phyloP scores from a whole-genome alignment of 306 rosid genomes.

The Lathyrus oleraceus region DNA sequence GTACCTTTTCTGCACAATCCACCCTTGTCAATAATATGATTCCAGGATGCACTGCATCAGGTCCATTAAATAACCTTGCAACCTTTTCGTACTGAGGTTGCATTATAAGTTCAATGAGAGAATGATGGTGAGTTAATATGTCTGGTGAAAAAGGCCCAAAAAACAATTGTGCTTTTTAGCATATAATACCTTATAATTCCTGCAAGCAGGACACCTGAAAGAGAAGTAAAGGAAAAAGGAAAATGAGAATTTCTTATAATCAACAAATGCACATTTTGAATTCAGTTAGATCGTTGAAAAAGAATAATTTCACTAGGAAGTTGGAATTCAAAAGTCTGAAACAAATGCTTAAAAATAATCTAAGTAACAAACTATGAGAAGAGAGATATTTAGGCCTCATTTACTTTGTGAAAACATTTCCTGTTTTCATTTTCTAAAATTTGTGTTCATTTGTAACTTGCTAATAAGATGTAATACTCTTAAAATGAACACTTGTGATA shows the following conservation, averaged over 20 bases:
- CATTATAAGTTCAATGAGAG: slow-evolving; percentile 29
- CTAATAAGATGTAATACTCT: no score
- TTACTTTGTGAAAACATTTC: no score
- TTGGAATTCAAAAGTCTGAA: neutral
- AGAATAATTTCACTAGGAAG: neutral
- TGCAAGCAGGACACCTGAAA: slow-evolving; percentile 97
- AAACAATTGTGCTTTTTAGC: slow-evolving; percentile 3
- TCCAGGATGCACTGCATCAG: slow-evolving; percentile 93
- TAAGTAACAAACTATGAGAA: neutral
- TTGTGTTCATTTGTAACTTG: no score
- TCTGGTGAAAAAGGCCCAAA: neutral
- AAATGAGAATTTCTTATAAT: slow-evolving; percentile 30
- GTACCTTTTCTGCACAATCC: slow-evolving; percentile 91
- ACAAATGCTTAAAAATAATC: neutral
- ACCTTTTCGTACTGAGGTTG: slow-evolving; percentile 96
- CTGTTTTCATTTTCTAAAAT: no score
- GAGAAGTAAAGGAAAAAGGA: slow-evolving; percentile 30
- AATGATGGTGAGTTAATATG: slow-evolving; percentile 22
- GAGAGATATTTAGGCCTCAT: neutral
- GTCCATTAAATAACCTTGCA: slow-evolving; percentile 96
- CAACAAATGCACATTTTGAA: no score
- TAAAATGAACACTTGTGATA: no score
- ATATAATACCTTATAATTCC: slow-evolving; percentile 82
- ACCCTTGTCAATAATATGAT: slow-evolving; percentile 83
- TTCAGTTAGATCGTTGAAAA: neutral